Evolutionary conservation across 1,284 basidiomycete genomes (phyloP).

Genomic region (Apiotrichum brassicae): DNA sequence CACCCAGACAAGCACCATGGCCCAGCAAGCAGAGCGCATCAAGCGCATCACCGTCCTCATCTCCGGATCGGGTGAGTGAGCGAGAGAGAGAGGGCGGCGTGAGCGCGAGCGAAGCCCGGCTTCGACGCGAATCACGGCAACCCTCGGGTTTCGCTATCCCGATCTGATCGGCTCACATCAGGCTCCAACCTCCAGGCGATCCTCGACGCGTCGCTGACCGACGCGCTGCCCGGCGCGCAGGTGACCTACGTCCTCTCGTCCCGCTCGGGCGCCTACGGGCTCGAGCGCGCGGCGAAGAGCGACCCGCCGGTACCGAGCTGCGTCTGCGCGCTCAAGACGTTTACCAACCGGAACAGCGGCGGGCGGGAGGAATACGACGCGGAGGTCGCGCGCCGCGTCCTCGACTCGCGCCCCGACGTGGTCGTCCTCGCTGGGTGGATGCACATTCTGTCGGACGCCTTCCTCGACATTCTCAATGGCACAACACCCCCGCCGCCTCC

Average conservation of each 20-base stretch:
- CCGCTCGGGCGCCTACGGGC: slow-evolving; percentile 82
- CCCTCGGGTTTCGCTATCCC: too few relatives aligned
- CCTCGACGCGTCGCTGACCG: slow-evolving; percentile 69
- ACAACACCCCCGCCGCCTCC: slow-evolving; percentile 19
- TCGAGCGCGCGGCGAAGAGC: slow-evolving; percentile 67
- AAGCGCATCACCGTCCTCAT: slow-evolving; percentile 60
- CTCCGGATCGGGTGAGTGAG: slow-evolving; percentile 68
- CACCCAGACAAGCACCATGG: slow-evolving; percentile 13
- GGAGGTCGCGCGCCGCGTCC: slow-evolving; percentile 69
- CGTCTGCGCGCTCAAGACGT: slow-evolving; percentile 80
- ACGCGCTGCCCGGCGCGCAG: slow-evolving; percentile 56
- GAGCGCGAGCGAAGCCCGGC: too few relatives aligned
- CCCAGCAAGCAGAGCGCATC: slow-evolving; percentile 21
- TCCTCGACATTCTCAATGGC: slow-evolving; percentile 50
- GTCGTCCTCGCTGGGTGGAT: slow-evolving; percentile 96
- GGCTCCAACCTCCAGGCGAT: slow-evolving; percentile 94
- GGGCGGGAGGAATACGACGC: slow-evolving; percentile 78
- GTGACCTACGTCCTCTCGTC: slow-evolving; percentile 87
- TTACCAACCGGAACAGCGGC: slow-evolving; percentile 65
- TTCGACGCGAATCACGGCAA: too few relatives aligned
- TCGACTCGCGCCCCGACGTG: slow-evolving; percentile 64
- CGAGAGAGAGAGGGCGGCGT: too few relatives aligned
- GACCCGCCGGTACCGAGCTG: slow-evolving; percentile 71
- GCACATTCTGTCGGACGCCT: slow-evolving; percentile 67
- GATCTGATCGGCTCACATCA: slow-evolving; percentile 40